Conservation (phyloP, 1,284 basidiomycete species). For the Tilletia setariae region DNA sequence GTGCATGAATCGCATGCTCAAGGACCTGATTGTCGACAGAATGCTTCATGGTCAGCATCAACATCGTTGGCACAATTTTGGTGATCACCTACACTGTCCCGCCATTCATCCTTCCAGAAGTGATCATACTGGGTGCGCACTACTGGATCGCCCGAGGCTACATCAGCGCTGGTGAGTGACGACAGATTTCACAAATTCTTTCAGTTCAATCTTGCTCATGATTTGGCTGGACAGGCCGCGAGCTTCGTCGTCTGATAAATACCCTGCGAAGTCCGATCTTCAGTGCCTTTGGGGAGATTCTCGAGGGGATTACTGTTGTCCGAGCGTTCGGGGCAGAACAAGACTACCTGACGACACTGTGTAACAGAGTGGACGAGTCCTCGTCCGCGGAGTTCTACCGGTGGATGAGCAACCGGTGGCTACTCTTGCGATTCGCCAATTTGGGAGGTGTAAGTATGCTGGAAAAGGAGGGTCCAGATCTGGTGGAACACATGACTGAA, state of each 20-base stretch:
- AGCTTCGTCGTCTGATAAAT: constrained; percentile 54
- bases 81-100: constrained; percentile 23
- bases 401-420: constrained; percentile 16
- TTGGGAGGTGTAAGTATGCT: constrained; percentile 5
- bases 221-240: constrained; percentile 58
- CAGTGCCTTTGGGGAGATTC: constrained; percentile 51
- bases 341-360: constrained; percentile 53
- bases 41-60: constrained; percentile 32
- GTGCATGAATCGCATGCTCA: background rate
- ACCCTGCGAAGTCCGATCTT: constrained; percentile 54
- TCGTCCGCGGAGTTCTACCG: constrained; percentile 21
- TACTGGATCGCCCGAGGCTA: constrained; percentile 9
- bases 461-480: background rate
- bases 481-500: background rate
- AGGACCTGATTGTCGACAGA: constrained; percentile 17
- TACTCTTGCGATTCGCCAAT: constrained; percentile 4
- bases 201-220: background rate
- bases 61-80: constrained; percentile 49
- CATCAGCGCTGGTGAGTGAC: background rate
- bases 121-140: background rate
- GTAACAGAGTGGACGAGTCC: constrained; percentile 57
- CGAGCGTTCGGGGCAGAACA: constrained; percentile 59
- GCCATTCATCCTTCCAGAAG: background rate
- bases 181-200: too few species aligned
- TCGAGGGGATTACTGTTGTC: constrained; percentile 58